phyloP scores from a whole-genome alignment of 305 asterid species.

The Ajuga reptans region DNA sequence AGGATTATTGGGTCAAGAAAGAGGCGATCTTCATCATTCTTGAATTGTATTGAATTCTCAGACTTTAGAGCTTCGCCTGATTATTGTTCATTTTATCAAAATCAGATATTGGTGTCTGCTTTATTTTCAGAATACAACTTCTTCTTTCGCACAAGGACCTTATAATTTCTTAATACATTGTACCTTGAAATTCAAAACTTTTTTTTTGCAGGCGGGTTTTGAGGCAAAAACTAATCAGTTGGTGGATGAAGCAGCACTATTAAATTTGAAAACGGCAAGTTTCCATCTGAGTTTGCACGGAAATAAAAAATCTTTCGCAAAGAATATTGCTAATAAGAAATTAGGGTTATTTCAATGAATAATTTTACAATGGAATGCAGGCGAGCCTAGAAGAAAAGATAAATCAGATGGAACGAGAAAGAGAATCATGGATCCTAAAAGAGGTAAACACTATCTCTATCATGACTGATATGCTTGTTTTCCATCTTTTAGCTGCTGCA shows the following conservation, averaged over 20 bases:
- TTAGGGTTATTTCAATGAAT: conserved; percentile 6
- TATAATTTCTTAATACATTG: not conserved
- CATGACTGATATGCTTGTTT: conserved; percentile 1
- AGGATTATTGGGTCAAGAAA: conserved; percentile 47
- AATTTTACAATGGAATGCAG: conserved; percentile 26
- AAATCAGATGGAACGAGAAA: conserved; percentile 51
- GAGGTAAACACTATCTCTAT: conserved; percentile 35
- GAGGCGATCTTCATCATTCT: conserved; percentile 36
- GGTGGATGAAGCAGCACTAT: conserved; percentile 39
- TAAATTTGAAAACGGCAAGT: conserved; percentile 45
- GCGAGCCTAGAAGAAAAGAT: conserved; percentile 48
- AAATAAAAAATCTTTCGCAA: not conserved
- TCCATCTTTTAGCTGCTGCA: conserved; percentile 6
- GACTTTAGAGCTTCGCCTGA: not conserved
- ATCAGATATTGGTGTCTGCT: not conserved
- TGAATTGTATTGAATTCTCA: not conserved
- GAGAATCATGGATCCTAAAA: conserved; percentile 45
- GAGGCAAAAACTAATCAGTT: conserved; percentile 37
- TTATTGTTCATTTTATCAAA: not conserved
- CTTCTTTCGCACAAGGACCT: not conserved
- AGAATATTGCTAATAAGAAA: conserved; percentile 2
- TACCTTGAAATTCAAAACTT: not conserved
- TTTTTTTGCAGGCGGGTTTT: conserved; percentile 39
- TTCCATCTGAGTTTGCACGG: conserved; percentile 15
- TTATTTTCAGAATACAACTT: conserved; percentile 1